Base-by-base conservation (phyloP, 805 yeast species). In the Ogataea haglerorum region DNA sequence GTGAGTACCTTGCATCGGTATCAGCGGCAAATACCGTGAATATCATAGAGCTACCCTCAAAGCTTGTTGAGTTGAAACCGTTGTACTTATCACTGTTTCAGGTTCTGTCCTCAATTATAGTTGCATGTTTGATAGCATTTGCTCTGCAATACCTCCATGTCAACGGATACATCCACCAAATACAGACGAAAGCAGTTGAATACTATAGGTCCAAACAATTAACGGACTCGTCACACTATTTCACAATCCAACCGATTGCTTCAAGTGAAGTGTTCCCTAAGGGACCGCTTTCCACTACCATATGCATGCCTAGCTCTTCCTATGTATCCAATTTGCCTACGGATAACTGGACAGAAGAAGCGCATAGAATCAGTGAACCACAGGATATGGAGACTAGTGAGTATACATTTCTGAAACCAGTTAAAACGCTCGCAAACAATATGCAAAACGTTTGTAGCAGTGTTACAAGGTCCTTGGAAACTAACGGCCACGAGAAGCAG, bases 21-120 rank as follows among this genome's bases (percentile, higher is more conserved):
- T 82, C 91, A 24, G 95, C 90, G 1, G 85, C 93, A 3, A 81
- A 83, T 46, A 72, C 87, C 1, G 74, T 88, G 21, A 78, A 73
- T 50, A 78, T 87, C 7, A 63, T 81, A 42, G 69, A 67, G 42
- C 59, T 87, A 15, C 90, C 93, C 3, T 64, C 61, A 17, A 71
- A 70, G 16, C 69, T 69, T 45, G 63, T 73, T 1, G 56, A 56
- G 4, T 66, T 76, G 6, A 64, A 60, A 40, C 70, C 76, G 6
- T 45, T 58, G 7, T 35, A 58, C 21, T 29, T 52, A 12, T 49
- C 63, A 2, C 30, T 61, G 10, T 40, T 63, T 24, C 59, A 60
- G 26, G 40, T 55, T 24, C 12, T 63, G 1, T 18, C 59, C 3
- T 54, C 61, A 0, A 51, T 57, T 12, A 22, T 58, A 1, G 13